Evolutionary conservation across 345 rosid genomes (phyloP).

Genomic region (Hibiscus trionum): DNA sequence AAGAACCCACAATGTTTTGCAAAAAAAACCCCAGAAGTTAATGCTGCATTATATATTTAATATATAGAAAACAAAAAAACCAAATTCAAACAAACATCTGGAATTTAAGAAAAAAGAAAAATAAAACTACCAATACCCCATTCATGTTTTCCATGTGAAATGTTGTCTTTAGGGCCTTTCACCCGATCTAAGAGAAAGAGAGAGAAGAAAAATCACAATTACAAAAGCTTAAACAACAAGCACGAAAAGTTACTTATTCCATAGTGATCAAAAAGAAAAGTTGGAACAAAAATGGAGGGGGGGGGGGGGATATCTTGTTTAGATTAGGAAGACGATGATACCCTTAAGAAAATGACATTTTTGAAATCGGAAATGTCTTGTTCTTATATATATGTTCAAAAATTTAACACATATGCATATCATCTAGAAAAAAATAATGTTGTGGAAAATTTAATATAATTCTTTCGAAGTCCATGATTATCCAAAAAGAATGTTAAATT

Average conservation of each 20-base stretch:
- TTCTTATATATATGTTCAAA: neutral
- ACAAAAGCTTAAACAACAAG: constrained; percentile 23
- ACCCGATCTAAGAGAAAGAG: neutral
- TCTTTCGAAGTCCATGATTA: neutral
- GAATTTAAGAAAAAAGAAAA: constrained; percentile 4
- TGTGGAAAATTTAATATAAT: neutral
- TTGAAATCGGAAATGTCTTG: neutral
- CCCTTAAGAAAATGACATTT: constrained; percentile 12
- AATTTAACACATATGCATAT: neutral
- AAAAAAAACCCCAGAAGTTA: constrained; percentile 12
- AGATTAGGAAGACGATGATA: constrained; percentile 10
- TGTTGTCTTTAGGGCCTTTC: constrained; percentile 3
- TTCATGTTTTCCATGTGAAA: constrained; percentile 20
- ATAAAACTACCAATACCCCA: constrained; percentile 10
- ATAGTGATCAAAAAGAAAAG: constrained; percentile 20
- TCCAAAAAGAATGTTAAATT: neutral
- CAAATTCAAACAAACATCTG: neutral
- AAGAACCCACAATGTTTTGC: constrained; percentile 13
- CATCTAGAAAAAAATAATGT: neutral
- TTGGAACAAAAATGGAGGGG: constrained; percentile 1
- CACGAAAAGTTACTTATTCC: constrained; percentile 25
- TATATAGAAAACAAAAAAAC: constrained; percentile 13
- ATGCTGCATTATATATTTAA: constrained; percentile 9
- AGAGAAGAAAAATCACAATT: constrained; percentile 9
- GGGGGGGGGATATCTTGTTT: constrained; percentile 6